Evolutionary conservation across 2,329 filamentous ascomycete species (phyloP).

Genomic region (Monosporascus sp.): DNA sequence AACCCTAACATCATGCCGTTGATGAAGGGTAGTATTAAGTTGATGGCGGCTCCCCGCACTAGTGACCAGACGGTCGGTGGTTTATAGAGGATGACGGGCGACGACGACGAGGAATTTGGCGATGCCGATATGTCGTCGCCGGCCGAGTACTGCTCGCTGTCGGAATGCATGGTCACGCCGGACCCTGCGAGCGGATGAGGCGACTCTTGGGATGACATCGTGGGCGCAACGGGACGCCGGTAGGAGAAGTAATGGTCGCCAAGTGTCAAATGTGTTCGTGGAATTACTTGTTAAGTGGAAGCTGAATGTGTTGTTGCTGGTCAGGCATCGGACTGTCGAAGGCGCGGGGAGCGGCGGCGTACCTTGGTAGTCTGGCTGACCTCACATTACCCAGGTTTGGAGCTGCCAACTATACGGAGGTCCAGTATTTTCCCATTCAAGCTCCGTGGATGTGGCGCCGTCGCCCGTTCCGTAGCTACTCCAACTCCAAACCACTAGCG

Average conservation of each 20-base stretch:
- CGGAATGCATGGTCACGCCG: conserved; percentile 71
- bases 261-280: background rate
- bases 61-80: conserved; percentile 85
- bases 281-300: background rate
- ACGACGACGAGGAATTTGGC: conserved; percentile 53
- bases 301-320: background rate
- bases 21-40: conserved; percentile 89
- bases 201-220: conserved; percentile 48
- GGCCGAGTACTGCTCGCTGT: conserved; percentile 76
- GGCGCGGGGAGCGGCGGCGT: no score
- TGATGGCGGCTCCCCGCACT: conserved; percentile 85
- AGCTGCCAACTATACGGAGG: no score
- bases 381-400: no score
- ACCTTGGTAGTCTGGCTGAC: no score
- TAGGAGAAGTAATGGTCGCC: background rate
- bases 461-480: no score
- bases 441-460: no score
- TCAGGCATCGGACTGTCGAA: background rate
- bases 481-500: no score
- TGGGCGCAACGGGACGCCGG: conserved; percentile 4
- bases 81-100: conserved; percentile 77
- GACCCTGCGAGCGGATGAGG: conserved; percentile 61
- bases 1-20: conserved; percentile 99
- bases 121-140: conserved; percentile 57
- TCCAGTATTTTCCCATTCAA: no score